phyloP scores from a whole-genome alignment of 495 filamentous ascomycete genomes.

The Choiromyces venosus region DNA sequence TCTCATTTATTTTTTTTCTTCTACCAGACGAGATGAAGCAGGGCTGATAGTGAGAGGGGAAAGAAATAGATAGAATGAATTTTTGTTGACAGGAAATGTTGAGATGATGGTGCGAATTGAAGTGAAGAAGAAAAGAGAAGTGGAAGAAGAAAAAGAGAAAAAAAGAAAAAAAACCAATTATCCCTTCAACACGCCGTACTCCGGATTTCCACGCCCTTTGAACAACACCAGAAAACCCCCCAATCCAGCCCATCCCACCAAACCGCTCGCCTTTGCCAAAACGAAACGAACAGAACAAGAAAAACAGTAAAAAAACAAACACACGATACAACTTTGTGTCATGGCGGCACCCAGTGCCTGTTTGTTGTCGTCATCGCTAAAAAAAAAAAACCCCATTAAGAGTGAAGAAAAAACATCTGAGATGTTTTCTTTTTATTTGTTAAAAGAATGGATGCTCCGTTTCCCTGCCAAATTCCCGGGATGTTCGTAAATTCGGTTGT shows the following conservation, averaged over 20 bases:
- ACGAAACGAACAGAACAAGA: slow-evolving; percentile 26
- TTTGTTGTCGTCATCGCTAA: neutral
- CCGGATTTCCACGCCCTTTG: slow-evolving; percentile 29
- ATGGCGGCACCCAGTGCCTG: neutral
- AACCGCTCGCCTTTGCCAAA: neutral
- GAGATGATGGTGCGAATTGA: slow-evolving; percentile 28
- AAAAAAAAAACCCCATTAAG: neutral
- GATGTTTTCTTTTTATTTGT: neutral
- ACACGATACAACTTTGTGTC: neutral
- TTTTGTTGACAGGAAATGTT: slow-evolving; percentile 1
- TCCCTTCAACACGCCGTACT: slow-evolving; percentile 13
- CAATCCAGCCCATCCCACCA: slow-evolving; percentile 5
- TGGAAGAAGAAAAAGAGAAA: slow-evolving; percentile 28
- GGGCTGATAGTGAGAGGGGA: no score
- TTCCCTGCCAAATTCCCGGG: neutral
- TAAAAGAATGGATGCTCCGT: neutral
- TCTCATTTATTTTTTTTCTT: neutral
- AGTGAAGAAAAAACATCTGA: neutral
- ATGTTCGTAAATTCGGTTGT: neutral
- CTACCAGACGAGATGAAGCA: no score
- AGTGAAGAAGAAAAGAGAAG: slow-evolving; percentile 16
- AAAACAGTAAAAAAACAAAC: slow-evolving; percentile 25
- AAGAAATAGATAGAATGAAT: slow-evolving; percentile 18
- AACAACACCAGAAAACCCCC: slow-evolving; percentile 17
- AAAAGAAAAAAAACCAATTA: slow-evolving; percentile 19